Evolutionary conservation across 106 monocot species (phyloP).

Genomic region (Chionographis japonica): DNA sequence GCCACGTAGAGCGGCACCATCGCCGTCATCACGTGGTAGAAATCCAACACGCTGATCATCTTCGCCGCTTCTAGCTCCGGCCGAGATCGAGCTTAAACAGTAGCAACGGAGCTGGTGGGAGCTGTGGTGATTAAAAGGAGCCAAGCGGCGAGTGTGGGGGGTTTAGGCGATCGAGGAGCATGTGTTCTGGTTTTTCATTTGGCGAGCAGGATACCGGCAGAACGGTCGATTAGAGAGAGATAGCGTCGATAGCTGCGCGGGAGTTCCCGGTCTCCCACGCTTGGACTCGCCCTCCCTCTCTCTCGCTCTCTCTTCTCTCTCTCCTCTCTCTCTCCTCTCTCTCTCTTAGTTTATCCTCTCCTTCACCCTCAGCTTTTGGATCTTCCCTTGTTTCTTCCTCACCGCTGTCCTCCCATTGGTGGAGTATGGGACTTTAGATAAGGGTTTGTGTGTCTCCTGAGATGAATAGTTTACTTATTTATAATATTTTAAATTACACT

Average conservation of each 20-base stretch:
- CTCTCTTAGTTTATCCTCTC: not conserved
- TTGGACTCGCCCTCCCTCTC: no score
- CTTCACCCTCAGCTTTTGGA: no score
- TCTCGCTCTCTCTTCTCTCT: not conserved
- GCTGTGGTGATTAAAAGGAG: not conserved
- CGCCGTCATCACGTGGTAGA: slow-evolving; percentile 62
- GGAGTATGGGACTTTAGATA: no score
- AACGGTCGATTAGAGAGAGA: not conserved
- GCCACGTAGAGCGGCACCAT: slow-evolving; percentile 58
- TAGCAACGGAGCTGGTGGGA: not conserved
- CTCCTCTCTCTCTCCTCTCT: not conserved
- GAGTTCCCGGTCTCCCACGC: not conserved
- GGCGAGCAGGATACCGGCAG: slow-evolving; percentile 9
- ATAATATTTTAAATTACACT: no score
- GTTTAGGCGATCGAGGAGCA: slow-evolving; percentile 29
- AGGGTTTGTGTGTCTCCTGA: no score
- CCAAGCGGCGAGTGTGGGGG: not conserved
- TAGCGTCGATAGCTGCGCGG: slow-evolving; percentile 6
- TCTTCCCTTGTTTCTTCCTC: no score
- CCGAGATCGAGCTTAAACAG: no score
- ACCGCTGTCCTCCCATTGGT: no score
- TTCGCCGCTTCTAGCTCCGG: no score
- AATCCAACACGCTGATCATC: slow-evolving; percentile 32
- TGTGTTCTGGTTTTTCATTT: slow-evolving; percentile 36
- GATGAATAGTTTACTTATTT: no score